Evolutionary conservation across 2,329 filamentous ascomycete genomes (phyloP).

Genomic region (Cryphonectria carpinicola): DNA sequence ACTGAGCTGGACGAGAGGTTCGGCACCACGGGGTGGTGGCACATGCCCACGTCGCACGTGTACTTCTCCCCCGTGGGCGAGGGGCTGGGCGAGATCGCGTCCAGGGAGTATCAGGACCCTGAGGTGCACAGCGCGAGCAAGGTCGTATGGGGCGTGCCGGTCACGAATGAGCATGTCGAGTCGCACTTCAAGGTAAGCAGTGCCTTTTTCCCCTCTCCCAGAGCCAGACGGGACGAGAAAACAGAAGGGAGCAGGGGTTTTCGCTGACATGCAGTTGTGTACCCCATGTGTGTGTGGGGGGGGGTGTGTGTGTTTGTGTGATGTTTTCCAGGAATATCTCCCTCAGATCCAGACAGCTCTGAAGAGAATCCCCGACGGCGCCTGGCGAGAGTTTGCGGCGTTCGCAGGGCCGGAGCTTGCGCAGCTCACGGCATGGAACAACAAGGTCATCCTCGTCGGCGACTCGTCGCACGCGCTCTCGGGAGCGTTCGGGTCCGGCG

Average conservation of each 20-base stretch:
- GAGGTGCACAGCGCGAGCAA: slow-evolving; percentile 35
- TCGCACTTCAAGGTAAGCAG: slow-evolving; percentile 40
- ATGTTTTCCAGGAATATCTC: slow-evolving; percentile 22
- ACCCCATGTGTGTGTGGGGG: not conserved
- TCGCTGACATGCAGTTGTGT: not conserved
- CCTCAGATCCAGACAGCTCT: slow-evolving; percentile 19
- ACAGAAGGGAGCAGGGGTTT: too few relatives aligned
- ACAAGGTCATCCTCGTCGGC: slow-evolving; percentile 54
- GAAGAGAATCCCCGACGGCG: slow-evolving; percentile 14
- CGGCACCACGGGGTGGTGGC: slow-evolving; percentile 47
- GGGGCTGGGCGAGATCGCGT: slow-evolving; percentile 45
- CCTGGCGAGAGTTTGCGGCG: slow-evolving; percentile 34
- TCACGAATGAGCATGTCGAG: slow-evolving; percentile 41
- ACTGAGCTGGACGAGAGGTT: slow-evolving; percentile 37
- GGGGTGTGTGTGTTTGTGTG: not conserved
- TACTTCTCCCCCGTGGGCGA: slow-evolving; percentile 47
- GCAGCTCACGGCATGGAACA: slow-evolving; percentile 34
- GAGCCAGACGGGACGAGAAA: not conserved
- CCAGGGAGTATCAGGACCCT: slow-evolving; percentile 40
- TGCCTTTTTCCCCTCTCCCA: too few relatives aligned
- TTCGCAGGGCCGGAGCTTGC: slow-evolving; percentile 39
- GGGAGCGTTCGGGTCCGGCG: slow-evolving; percentile 46
- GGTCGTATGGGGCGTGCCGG: slow-evolving; percentile 44
- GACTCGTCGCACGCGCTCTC: slow-evolving; percentile 60
- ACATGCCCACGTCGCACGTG: slow-evolving; percentile 46